Base-by-base conservation (phyloP, 2,329 filamentous ascomycete genomes). In the Dactylellina parvicollis region DNA sequence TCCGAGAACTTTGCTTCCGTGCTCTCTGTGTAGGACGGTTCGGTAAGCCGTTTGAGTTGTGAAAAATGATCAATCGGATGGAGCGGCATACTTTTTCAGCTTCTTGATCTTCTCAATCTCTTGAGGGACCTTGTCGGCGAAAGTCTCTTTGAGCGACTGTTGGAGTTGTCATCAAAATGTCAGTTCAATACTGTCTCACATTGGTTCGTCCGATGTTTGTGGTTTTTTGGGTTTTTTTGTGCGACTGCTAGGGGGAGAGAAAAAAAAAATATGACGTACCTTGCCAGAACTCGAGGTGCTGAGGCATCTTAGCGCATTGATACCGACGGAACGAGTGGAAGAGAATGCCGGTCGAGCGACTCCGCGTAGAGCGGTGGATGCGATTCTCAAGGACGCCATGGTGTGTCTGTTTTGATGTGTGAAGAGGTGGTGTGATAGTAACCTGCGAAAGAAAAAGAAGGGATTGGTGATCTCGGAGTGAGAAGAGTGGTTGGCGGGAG, bases 91-190 rank as follows among this genome's bases (percentile, higher is more conserved):
- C 92, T 97, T 97, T 83, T 92, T 89, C 80, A 99, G 89, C 83
- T 92, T 89, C 92, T 99, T 99, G 86, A 99, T 92, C 88, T 98
- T 92, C 85, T 99, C 95, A 81, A 97, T 90, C 88, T 98, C 96
- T 82, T 89, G 92, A 79, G 95, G 95, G 76, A 99, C 87, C 81
- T 94, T 90, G 83, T 95, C 93, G 82, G 94, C 94, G 83, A 99
- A 98, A 81, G 92, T 94, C 83, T 99, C 95, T 87, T 99, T 99
- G 82, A 99, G 85, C 79, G 92, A 92, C 95, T 99, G 75, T 28
- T 36, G 44, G 62, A 2, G 18, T 36, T 56, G 32, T 34, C 47
- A 22, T 38, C 56, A 52, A 61, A 36, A 22, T 47, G 22, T 66
- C 40, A 57, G 61, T 20, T 24, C 26, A 44, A 30, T 49, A 30